These are phyloP conservation scores for Xylaria sp. DNA, from an alignment of 495 filamentous ascomycete genomes.

Conservation along the genomic window DNA sequence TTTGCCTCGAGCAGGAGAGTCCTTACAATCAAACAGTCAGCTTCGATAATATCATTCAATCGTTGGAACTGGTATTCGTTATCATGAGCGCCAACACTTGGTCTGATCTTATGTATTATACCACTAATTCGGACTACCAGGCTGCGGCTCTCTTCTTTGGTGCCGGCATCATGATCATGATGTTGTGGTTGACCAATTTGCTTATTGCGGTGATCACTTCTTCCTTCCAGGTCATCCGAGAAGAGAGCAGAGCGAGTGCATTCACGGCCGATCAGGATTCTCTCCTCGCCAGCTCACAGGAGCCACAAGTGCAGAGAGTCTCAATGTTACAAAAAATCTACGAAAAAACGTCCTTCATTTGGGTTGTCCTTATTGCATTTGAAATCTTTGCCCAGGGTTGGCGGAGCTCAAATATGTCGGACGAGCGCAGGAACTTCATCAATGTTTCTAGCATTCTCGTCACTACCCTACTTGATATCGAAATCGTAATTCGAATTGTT, in stretches of 20 bases:
- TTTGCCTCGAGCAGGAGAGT: conserved; percentile 79
- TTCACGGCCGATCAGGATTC: conserved; percentile 74
- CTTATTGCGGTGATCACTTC: conserved; percentile 98
- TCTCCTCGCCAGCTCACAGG: conserved; percentile 48
- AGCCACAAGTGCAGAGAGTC: conserved; percentile 52
- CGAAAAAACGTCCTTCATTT: conserved; percentile 75
- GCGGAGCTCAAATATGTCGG: conserved; percentile 75
- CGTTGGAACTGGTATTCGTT: conserved; percentile 95
- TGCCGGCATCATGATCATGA: conserved; percentile 87
- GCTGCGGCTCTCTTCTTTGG: conserved; percentile 85
- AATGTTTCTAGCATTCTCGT: conserved; percentile 75
- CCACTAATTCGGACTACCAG: conserved; percentile 89
- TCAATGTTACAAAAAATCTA: conserved; percentile 72
- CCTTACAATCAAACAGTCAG: conserved; percentile 88
- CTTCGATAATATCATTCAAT: conserved; percentile 94
- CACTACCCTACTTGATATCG: conserved; percentile 77
- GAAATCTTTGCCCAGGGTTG: conserved; percentile 77
- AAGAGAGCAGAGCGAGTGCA: conserved; percentile 92
- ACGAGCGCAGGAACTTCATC: conserved; percentile 55
- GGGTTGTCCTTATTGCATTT: conserved; percentile 80
- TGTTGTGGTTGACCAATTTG: conserved; percentile 95
- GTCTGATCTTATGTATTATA: conserved; percentile 91
- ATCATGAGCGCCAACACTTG: conserved; percentile 98
- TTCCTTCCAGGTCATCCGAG: conserved; percentile 96
- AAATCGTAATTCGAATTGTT: conserved; percentile 81